Conservation (phyloP, 352 stramenopile genomes). For the Pythium aphanidermatum region DNA sequence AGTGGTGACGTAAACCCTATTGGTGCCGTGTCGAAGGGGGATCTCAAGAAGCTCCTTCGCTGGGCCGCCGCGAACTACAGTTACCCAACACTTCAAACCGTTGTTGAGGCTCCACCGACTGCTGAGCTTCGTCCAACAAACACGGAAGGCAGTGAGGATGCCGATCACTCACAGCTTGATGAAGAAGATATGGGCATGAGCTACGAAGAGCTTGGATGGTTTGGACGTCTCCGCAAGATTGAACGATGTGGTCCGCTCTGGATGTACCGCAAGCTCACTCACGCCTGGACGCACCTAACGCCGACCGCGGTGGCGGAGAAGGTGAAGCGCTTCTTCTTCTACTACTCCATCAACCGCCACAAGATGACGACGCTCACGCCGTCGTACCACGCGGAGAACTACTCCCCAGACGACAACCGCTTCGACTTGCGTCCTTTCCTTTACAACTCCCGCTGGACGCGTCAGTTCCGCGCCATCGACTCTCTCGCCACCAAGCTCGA, state of each 20-base stretch:
- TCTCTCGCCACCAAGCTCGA: slow-evolving; percentile 73
- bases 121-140: slow-evolving; percentile 93
- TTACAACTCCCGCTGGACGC: slow-evolving; percentile 94
- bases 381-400: slow-evolving; percentile 98
- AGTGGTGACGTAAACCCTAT: slow-evolving; percentile 98
- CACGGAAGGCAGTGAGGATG: slow-evolving; percentile 36
- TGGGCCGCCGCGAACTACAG: slow-evolving; percentile 90
- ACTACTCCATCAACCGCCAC: slow-evolving; percentile 97
- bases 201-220: slow-evolving; percentile 96
- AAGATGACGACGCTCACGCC: slow-evolving; percentile 99
- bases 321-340: slow-evolving; percentile 98
- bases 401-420: slow-evolving; percentile 98
- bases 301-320: slow-evolving; percentile 77
- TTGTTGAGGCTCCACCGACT: slow-evolving; percentile 93
- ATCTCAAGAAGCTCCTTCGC: slow-evolving; percentile 96
- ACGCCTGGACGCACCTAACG: slow-evolving; percentile 85
- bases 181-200: slow-evolving; percentile 99
- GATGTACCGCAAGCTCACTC: slow-evolving; percentile 89
- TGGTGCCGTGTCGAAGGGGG: slow-evolving; percentile 92
- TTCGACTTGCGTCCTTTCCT: slow-evolving; percentile 99
- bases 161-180: slow-evolving; percentile 93
- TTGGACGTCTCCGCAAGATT: slow-evolving; percentile 95
- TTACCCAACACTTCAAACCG: slow-evolving; percentile 88
- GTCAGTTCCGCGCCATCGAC: slow-evolving; percentile 96
- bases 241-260: slow-evolving; percentile 92